Conservation (phyloP, 2,329 filamentous ascomycete species). For the Byssothecium circinans region DNA sequence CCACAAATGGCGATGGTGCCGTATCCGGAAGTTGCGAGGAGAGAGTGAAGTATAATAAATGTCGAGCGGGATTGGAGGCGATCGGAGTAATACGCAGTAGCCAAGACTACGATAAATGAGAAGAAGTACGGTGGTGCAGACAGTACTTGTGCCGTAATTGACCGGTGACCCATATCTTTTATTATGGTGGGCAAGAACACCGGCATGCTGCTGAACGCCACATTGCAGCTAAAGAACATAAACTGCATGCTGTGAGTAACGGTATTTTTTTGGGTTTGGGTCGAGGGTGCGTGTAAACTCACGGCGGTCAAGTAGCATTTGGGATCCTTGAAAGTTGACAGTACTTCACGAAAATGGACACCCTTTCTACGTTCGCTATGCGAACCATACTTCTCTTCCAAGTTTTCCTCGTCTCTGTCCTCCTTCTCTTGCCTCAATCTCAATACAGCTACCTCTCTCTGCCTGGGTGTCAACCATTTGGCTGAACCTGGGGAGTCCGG, state of each 20-base stretch:
- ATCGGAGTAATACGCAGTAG: conserved; percentile 74
- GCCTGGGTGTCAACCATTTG: conserved; percentile 46
- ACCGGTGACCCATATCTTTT: conserved; percentile 71
- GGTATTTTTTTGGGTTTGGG: background rate
- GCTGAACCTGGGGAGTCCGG: conserved; percentile 68
- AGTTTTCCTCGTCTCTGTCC: conserved; percentile 33
- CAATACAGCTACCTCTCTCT: conserved; percentile 67
- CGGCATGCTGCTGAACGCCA: conserved; percentile 84
- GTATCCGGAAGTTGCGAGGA: conserved; percentile 65
- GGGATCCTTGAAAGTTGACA: conserved; percentile 64
- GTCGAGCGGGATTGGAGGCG: conserved; percentile 61
- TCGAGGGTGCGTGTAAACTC: conserved; percentile 18
- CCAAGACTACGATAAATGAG: conserved; percentile 71
- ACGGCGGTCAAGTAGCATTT: conserved; percentile 73
- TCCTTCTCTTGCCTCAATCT: conserved; percentile 62
- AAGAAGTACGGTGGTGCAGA: conserved; percentile 79
- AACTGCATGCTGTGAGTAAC: conserved; percentile 33
- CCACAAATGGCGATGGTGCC: conserved; percentile 62
- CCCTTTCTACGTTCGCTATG: conserved; percentile 24
- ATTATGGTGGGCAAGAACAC: conserved; percentile 86
- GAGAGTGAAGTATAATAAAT: conserved; percentile 69
- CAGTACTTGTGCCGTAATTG: conserved; percentile 71
- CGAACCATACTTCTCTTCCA: conserved; percentile 19
- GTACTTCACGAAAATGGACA: conserved; percentile 60
- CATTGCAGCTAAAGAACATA: conserved; percentile 87